phyloP scores from a whole-genome alignment of 805 yeast genomes.

The Cyberlindnera galapagoensis region DNA sequence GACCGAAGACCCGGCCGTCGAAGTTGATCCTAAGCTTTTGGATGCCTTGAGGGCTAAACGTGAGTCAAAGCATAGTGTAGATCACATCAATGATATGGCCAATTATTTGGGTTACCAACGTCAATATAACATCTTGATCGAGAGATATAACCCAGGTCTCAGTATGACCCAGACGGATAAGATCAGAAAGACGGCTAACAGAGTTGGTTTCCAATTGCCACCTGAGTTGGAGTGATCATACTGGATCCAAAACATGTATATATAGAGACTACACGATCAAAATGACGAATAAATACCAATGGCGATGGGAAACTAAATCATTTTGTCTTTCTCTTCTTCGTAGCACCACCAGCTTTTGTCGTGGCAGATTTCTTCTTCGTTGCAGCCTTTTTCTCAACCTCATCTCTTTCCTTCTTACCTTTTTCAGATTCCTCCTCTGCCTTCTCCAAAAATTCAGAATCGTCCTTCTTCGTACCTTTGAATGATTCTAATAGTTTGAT shows the following conservation, averaged over 20 bases:
- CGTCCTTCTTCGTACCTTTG: slow-evolving; percentile 47
- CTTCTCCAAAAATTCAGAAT: slow-evolving; percentile 47
- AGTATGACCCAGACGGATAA: slow-evolving; percentile 73
- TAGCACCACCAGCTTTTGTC: slow-evolving; percentile 3
- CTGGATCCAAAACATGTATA: background rate
- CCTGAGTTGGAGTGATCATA: slow-evolving; percentile 3
- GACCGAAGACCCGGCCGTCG: slow-evolving; percentile 14
- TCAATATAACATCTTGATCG: slow-evolving; percentile 68
- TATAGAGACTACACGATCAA: background rate
- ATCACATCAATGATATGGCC: slow-evolving; percentile 52
- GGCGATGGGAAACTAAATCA: slow-evolving; percentile 1
- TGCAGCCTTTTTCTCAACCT: slow-evolving; percentile 45
- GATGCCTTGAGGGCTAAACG: slow-evolving; percentile 13
- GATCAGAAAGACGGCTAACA: slow-evolving; percentile 71
- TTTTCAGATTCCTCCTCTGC: slow-evolving; percentile 40
- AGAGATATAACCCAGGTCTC: slow-evolving; percentile 82
- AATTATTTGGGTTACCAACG: slow-evolving; percentile 67
- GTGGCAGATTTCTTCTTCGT: slow-evolving; percentile 19
- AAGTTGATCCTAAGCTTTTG: slow-evolving; percentile 8
- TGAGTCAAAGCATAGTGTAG: slow-evolving; percentile 15
- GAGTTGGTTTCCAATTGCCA: slow-evolving; percentile 81
- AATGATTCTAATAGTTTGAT: slow-evolving; percentile 81
- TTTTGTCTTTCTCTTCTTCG: slow-evolving; percentile 1
- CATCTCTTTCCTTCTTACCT: slow-evolving; percentile 68
- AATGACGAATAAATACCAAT: background rate